Base-by-base conservation (phyloP, 352 stramenopile species). In the Globisporangium camurandrum region DNA sequence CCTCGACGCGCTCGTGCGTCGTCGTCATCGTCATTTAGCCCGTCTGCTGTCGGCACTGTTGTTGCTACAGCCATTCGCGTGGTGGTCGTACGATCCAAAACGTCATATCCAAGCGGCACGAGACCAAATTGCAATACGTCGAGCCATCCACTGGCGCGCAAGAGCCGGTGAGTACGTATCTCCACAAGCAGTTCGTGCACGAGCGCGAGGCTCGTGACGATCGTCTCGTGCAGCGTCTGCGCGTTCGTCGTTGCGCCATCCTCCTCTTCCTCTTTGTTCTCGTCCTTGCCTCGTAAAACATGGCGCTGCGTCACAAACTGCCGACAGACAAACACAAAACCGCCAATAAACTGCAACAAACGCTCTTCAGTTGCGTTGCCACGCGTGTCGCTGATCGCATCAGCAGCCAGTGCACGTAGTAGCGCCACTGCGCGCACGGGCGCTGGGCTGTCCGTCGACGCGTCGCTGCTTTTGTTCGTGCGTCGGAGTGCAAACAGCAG, bases 91-190 rank as follows among this genome's bases (percentile, higher is more conserved):
- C n/a, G 59, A 22, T 71, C 62, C n/a, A 88, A 40, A 12, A 88
- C 50, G 45, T 72, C 74, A 41, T 70, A 71, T 22, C 74, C 75
- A 22, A 88, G 56, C 34, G 69, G 69, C n/a, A 86, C 40, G 10
- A 88, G 49, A 4, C 72, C 77, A 9, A 69, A 71, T 22, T 69
- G 61, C 34, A 88, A 49, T 30, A 88, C 50, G 33, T 86, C 74
- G 12, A 88, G 59, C 72, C 77, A 88, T 9, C 70, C 68, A 2
- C 53, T 54, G 8, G 69, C 51, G 0, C 60, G 65, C 23, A 86
- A 72, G 0, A 64, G 68, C 9, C 30, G 30, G 33, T 49, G 51
- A n/a, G 6, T 65, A 56, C 23, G 41, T 11, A 43, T 66, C 4
- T 70, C 65, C 19, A 55, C 28, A 4, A 85, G 51, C 77, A 88